These are phyloP conservation scores for Tagetes erecta DNA, from an alignment of 129 eudicot species.

Conservation along the genomic window DNA sequence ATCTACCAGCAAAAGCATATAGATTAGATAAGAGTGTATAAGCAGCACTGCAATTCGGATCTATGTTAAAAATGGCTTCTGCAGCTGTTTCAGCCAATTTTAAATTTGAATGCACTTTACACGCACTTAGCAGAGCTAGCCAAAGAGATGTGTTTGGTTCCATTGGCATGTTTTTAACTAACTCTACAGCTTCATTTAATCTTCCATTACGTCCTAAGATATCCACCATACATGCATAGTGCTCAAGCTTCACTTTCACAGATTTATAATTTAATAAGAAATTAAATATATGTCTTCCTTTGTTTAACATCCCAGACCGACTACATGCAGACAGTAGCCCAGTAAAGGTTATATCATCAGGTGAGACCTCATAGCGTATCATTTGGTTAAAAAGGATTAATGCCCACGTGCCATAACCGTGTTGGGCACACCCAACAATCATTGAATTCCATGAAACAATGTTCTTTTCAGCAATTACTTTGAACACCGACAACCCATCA, in stretches of 20 bases:
- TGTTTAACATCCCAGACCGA: constrained; percentile 65
- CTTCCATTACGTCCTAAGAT: constrained; percentile 68
- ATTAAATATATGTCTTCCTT: constrained; percentile 55
- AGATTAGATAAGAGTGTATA: constrained; percentile 67
- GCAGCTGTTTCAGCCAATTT: constrained; percentile 72
- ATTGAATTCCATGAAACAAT: constrained; percentile 83
- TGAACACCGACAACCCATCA: constrained; percentile 53
- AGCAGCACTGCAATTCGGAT: constrained; percentile 68
- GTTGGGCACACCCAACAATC: constrained; percentile 90
- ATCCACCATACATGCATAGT: constrained; percentile 86
- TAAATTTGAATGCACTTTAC: constrained; percentile 56
- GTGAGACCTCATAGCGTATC: constrained; percentile 45
- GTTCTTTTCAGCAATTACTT: constrained; percentile 47
- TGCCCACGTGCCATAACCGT: constrained; percentile 67
- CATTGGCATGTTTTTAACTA: constrained; percentile 66
- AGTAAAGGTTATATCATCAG: constrained; percentile 74
- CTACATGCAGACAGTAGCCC: constrained; percentile 78
- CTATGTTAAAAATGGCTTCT: constrained; percentile 44
- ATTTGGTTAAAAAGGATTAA: constrained; percentile 58
- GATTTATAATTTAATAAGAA: constrained; percentile 27
- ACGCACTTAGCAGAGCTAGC: constrained; percentile 72
- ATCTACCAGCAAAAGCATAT: constrained; percentile 69
- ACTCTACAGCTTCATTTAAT: constrained; percentile 68
- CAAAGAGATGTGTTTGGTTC: constrained; percentile 54
- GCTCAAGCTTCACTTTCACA: constrained; percentile 57